phyloP scores from a whole-genome alignment of 352 stramenopile species.

The Pythium coloratum region DNA sequence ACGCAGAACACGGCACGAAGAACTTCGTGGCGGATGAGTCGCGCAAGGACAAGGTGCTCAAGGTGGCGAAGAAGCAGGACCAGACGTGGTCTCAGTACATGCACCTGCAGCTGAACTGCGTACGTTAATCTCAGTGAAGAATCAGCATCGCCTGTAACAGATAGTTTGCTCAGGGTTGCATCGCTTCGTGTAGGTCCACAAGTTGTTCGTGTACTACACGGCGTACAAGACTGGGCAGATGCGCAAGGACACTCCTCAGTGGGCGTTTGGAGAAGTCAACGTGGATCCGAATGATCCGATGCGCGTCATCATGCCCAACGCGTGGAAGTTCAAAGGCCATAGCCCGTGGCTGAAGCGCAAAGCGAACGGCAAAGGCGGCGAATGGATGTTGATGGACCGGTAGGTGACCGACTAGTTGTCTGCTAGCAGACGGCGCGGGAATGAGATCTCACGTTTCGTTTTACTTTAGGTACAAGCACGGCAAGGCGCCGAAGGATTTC shows the following conservation, averaged over 20 bases:
- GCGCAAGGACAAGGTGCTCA: constrained; percentile 43
- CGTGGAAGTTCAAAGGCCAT: constrained; percentile 73
- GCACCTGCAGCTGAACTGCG: constrained; percentile 74
- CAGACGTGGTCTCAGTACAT: constrained; percentile 73
- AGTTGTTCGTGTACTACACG: constrained; percentile 83
- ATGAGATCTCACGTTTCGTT: neutral
- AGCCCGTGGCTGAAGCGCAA: constrained; percentile 56
- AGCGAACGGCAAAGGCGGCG: constrained; percentile 69
- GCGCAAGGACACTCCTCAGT: constrained; percentile 61
- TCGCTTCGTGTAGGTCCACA: constrained; percentile 43
- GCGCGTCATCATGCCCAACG: constrained; percentile 61
- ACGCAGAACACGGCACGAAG: constrained; percentile 47
- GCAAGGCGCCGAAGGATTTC: constrained; percentile 56
- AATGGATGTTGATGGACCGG: constrained; percentile 60
- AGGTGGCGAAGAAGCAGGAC: constrained; percentile 38
- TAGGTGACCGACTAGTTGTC: constrained; percentile 13
- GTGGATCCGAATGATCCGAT: constrained; percentile 77
- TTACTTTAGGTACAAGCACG: constrained; percentile 39
- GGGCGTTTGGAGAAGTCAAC: constrained; percentile 69
- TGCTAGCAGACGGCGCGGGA: neutral
- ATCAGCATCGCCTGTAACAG: neutral
- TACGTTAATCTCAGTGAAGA: constrained; percentile 27
- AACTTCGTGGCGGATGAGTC: constrained; percentile 42
- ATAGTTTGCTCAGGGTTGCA: neutral
- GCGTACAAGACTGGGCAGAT: constrained; percentile 79